Percentiles rank a stretch among this genome's conserved stretches.
phyloP scores from a whole-genome alignment of 306 rosid genomes.

The Amphicarpaea edgeworthii region DNA sequence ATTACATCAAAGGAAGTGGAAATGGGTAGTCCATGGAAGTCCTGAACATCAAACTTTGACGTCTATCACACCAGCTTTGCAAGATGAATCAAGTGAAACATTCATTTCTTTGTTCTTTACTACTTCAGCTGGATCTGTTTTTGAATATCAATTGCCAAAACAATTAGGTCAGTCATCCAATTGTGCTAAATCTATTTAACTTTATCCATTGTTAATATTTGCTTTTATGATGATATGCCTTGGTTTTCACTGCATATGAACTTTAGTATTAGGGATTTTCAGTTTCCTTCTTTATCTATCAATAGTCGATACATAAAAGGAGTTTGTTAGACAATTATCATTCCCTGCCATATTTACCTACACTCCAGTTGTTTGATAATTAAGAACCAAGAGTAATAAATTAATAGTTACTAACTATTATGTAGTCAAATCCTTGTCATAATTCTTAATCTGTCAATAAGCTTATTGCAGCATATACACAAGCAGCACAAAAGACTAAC shows the following conservation, averaged over 20 bases:
- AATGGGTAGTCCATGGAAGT: constrained; percentile 85
- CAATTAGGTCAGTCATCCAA: constrained; percentile 61
- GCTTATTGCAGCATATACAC: neutral
- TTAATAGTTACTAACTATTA: neutral
- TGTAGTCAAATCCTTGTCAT: neutral
- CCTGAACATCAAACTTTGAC: constrained; percentile 77
- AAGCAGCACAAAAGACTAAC: constrained; percentile 8
- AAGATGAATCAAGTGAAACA: constrained; percentile 66
- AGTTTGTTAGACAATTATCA: neutral
- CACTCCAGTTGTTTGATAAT: neutral
- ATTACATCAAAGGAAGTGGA: constrained; percentile 92
- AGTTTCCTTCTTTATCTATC: neutral
- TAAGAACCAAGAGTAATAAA: neutral
- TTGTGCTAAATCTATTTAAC: constrained; percentile 25
- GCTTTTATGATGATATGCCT: constrained; percentile 11
- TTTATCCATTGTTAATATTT: constrained; percentile 9
- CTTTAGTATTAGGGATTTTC: constrained; percentile 10
- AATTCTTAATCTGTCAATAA: constrained; percentile 1
- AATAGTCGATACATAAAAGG: neutral
- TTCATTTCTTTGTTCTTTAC: constrained; percentile 72
- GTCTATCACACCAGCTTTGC: constrained; percentile 64
- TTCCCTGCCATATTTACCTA: neutral
- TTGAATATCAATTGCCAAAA: constrained; percentile 69
- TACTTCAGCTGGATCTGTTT: constrained; percentile 73
- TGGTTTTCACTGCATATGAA: constrained; percentile 24